Evolutionary conservation across 306 rosid genomes (phyloP), one percentile per base, ranked within the genome.

Genomic region (Rosa persica): DNA sequence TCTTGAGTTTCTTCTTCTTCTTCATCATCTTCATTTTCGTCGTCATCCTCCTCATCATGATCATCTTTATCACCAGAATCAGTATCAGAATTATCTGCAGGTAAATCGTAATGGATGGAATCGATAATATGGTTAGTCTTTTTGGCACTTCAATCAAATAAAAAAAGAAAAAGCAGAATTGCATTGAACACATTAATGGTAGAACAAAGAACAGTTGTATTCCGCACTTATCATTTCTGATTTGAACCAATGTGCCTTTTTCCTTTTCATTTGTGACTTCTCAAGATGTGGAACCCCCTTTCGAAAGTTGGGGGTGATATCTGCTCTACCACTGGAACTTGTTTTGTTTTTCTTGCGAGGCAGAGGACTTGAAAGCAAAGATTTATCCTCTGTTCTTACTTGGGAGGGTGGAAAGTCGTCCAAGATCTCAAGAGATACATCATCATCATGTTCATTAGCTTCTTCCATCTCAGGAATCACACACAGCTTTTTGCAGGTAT

Each of bases 391-490:
- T 15, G 62, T 49, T 30, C 6, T 48, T 47, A 27, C 52, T 19
- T 42, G 34, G 65, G 6, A 1, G 2, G 70, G 42, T 67, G 75
- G 15, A 67, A 43, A 36, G 11, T 70, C 20, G 9, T 38, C 79
- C 46, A 13, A 7, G 23, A 67, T 67, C 54, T 77, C 67, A 68
- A 17, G 15, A 12, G 65, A 23, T 0, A 3, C 54, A 66, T 23
- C 12, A 40, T 15, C 38, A 1, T 46, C 57, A 12, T 64, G 16
- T 2, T 51, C 58, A 47, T 70, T 51, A 44, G 74, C 17, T 23
- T 74, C 77, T 20, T 66, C 55, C 38, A 65, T 83, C 40, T 69
- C 47, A 7, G 47, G n/a, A 17, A 60, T 12, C 8, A 60, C 67
- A 60, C 8, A 19, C 34, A 19, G 8, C 36, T 38, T 73, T 36